Base-by-base conservation (phyloP, 768 basidiomycete genomes). In the Termitomyces sp. region DNA sequence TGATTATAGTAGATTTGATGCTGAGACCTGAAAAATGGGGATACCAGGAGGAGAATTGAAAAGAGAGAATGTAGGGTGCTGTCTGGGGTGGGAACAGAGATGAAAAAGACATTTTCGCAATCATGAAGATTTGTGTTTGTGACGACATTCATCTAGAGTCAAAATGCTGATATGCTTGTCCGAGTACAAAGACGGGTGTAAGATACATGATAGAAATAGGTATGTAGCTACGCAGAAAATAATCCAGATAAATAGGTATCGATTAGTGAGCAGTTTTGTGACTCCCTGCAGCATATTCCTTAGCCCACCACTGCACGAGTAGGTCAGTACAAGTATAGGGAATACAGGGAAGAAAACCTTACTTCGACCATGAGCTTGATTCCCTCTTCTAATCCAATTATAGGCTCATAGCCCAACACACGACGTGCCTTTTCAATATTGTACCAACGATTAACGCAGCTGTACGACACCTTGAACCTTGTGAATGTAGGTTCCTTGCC, bases 401-500 rank as follows among this genome's bases (percentile, higher is more conserved):
- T 76, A 0, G 97, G 97, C 72, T 95, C 94, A 74, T 99, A 99
- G 1, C 94, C 96, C 46, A 99, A 78, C 62, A 98, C 83, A 61
- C 94, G 77, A 66, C 95, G 80, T 10, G 96, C 91, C 77, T 91
- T 95, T 76, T 98, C 97, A 50, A 96, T 94, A 70, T 97, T 96
- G 74, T 96, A 91, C 80, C 88, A 98, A 64, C 95, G 81, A 58
- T 82, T 82, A 47, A 86, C 87, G 70, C 89, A 92, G 56, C 84
- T 87, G 71, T 86, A 94, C 20, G 84, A 83, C 31, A 98, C 91
- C 65, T 92, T 86, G 75, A 86, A 96, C 60, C 81, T 80, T 20
- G 95, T 98, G 68, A 99, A 92, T 17, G 88, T 86, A 11, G 93
- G 86, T 69, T 92, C 87, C 72, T 86, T 89, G 9, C 94, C 92